Evolutionary conservation across 2,329 filamentous ascomycete species (phyloP).

Genomic region (Ceratocystis cubensis): DNA sequence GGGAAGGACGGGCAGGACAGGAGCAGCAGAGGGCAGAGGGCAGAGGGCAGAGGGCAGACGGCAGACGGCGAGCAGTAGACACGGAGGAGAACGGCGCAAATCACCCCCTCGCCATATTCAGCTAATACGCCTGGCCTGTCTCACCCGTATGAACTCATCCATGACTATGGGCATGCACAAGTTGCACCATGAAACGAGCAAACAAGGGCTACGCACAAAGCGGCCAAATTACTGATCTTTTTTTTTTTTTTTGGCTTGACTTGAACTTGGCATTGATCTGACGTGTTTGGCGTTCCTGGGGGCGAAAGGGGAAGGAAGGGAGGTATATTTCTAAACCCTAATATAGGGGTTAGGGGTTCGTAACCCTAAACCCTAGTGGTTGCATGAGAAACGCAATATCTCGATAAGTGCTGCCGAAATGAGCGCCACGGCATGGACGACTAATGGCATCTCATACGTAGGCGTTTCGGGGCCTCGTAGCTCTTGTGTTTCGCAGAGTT

Average conservation of each 20-base stretch:
- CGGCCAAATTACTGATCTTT: neutral
- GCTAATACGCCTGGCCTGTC: too few relatives aligned
- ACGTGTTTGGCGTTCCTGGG: neutral
- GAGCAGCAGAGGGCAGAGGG: neutral
- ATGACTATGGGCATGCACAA: neutral
- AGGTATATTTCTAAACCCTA: neutral
- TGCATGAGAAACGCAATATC: neutral
- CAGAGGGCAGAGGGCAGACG: too few relatives aligned
- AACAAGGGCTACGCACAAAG: neutral
- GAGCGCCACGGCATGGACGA: too few relatives aligned
- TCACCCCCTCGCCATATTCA: too few relatives aligned
- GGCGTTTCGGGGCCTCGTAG: too few relatives aligned
- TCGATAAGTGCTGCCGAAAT: too few relatives aligned
- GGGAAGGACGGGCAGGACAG: too few relatives aligned
- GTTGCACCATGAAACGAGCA: neutral
- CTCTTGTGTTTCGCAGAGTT: neutral
- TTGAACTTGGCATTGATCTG: neutral
- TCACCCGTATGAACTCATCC: too few relatives aligned
- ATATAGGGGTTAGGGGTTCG: accelerated
- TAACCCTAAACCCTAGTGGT: too few relatives aligned
- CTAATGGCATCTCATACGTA: too few relatives aligned
- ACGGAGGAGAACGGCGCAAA: too few relatives aligned
- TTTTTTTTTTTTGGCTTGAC: neutral
- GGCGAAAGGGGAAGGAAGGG: neutral
- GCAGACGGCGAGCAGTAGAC: too few relatives aligned